Evolutionary conservation across 257 asterid genomes (phyloP).

Genomic region (Solanum medicagineum): DNA sequence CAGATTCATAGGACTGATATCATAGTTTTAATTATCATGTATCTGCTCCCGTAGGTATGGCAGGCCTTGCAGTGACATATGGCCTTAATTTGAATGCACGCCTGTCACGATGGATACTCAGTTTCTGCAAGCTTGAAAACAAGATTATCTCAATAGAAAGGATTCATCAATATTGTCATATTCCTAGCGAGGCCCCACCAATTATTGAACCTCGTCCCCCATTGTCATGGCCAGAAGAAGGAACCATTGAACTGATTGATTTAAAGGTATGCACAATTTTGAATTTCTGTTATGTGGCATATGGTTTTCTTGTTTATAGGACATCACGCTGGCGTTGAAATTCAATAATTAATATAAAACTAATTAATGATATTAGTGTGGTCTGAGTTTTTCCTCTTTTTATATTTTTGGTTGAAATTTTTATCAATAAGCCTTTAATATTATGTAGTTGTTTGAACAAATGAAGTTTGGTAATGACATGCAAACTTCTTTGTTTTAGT

Average conservation of each 20-base stretch:
- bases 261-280: constrained; percentile 50
- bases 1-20: not conserved
- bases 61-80: constrained; percentile 96
- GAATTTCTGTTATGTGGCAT: not conserved
- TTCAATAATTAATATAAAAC: not conserved
- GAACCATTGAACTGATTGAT: constrained; percentile 69
- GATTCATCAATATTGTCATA: constrained; percentile 83
- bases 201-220: constrained; percentile 64
- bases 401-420: not conserved
- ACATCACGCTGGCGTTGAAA: not conserved
- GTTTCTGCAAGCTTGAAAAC: constrained; percentile 99
- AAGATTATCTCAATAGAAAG: constrained; percentile 92
- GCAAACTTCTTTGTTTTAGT: not conserved
- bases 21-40: not conserved
- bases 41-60: constrained; percentile 55
- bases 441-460: not conserved
- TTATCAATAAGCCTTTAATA: not conserved
- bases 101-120: constrained; percentile 92
- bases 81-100: constrained; percentile 97
- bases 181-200: constrained; percentile 93
- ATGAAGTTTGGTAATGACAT: not conserved
- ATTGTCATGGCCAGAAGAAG: constrained; percentile 80
- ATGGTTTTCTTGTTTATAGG: not conserved
- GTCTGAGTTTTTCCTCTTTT: not conserved
- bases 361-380: not conserved